A percentile compares a stretch with the other conserved stretches of the same genome.
These are phyloP conservation scores for Syncephalastrum sp. DNA, from an alignment of 371 early-diverging fungal genomes.

Conservation along the genomic window DNA sequence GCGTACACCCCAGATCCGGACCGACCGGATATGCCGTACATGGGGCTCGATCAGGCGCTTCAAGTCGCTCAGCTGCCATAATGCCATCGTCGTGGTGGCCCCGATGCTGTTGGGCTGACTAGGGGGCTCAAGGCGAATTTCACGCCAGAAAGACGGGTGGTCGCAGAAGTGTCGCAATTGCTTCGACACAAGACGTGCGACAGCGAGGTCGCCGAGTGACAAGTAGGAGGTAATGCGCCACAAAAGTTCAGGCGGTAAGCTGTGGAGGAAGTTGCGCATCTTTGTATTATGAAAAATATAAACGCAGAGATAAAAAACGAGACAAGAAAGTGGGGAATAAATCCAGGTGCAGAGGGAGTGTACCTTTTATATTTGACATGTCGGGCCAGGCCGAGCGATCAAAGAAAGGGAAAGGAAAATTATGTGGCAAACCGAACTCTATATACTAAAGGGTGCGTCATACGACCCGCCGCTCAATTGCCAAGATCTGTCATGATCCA, in stretches of 20 bases:
- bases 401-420: too few relatives aligned
- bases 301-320: neutral
- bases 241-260: conserved; percentile 20
- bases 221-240: conserved; percentile 13
- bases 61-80: conserved; percentile 29
- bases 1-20: conserved; percentile 37
- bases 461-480: too few relatives aligned
- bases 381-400: conserved; percentile 22
- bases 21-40: conserved; percentile 15
- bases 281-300: neutral
- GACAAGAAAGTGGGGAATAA: neutral
- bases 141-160: conserved; percentile 28
- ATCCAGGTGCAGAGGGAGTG: neutral
- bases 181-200: conserved; percentile 16
- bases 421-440: too few relatives aligned
- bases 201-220: conserved; percentile 17
- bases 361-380: conserved; percentile 16
- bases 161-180: conserved; percentile 21
- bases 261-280: conserved; percentile 3
- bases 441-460: too few relatives aligned
- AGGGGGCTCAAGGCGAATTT: conserved; percentile 13
- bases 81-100: neutral
- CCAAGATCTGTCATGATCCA: too few relatives aligned
- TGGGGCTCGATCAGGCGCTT: conserved; percentile 28
- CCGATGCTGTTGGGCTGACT: neutral